These are phyloP conservation scores for Achlya hypogyna DNA, from an alignment of 352 stramenopile species.

Conservation along the genomic window DNA sequence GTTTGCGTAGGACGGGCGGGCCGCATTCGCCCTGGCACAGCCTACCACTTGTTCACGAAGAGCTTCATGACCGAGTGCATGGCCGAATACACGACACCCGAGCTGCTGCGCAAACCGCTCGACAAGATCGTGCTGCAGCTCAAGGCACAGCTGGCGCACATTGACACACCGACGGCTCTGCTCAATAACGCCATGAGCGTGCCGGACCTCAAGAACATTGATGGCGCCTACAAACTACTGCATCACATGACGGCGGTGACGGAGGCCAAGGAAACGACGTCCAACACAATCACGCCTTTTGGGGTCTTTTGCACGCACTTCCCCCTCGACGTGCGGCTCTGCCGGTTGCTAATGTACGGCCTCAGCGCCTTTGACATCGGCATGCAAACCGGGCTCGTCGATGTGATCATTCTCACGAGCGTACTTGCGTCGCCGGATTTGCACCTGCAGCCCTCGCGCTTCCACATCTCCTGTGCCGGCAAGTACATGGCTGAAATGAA, in stretches of 20 bases:
- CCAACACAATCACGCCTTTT: conserved; percentile 56
- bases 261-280: conserved; percentile 37
- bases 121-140: conserved; percentile 72
- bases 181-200: conserved; percentile 57
- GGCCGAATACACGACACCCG: conserved; percentile 69
- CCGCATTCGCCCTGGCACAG: conserved; percentile 86
- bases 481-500: conserved; percentile 75
- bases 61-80: conserved; percentile 56
- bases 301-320: conserved; percentile 71
- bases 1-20: conserved; percentile 66
- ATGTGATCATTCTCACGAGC: conserved; percentile 56
- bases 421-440: conserved; percentile 60
- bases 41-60: conserved; percentile 85
- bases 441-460: conserved; percentile 73
- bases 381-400: conserved; percentile 21
- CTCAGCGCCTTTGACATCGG: background rate
- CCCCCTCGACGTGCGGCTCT: conserved; percentile 65
- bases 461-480: conserved; percentile 49
- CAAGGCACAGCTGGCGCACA: conserved; percentile 60
- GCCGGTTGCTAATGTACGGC: conserved; percentile 44
- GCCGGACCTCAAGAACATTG: conserved; percentile 55
- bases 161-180: conserved; percentile 58
- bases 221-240: conserved; percentile 68
- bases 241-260: conserved; percentile 61
- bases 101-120: conserved; percentile 73